These are phyloP conservation scores for Leucaena leucocephala DNA, from an alignment of 306 rosid genomes.

Conservation along the genomic window DNA sequence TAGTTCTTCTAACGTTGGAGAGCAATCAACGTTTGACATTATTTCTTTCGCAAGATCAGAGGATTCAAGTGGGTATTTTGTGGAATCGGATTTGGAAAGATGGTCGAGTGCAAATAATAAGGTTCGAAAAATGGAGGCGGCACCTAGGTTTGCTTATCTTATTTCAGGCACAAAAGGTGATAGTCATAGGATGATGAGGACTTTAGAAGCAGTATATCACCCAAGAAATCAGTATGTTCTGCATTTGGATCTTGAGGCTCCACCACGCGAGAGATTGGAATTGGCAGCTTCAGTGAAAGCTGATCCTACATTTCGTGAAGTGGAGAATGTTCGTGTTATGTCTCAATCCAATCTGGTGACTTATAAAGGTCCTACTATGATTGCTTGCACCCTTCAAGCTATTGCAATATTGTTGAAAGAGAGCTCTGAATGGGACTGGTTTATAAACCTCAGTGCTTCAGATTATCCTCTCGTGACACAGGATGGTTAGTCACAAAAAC, in stretches of 20 bases:
- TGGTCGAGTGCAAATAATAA: conserved; percentile 35
- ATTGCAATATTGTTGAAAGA: conserved; percentile 87
- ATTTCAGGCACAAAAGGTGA: conserved; percentile 98
- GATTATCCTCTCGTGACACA: conserved; percentile 98
- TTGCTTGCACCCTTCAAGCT: conserved; percentile 97
- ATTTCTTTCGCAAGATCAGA: conserved; percentile 57
- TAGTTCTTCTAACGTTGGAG: conserved; percentile 55
- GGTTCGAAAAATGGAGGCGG: conserved; percentile 40
- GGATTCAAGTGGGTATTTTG: conserved; percentile 65
- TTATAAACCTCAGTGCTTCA: conserved; percentile 95
- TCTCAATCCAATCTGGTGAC: conserved; percentile 87
- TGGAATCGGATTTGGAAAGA: conserved; percentile 67
- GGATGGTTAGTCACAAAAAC: conserved; percentile 68
- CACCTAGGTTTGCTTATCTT: conserved; percentile 90
- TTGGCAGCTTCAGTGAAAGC: conserved; percentile 79
- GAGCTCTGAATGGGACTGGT: conserved; percentile 77
- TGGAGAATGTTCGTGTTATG: conserved; percentile 92
- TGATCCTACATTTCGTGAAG: conserved; percentile 76
- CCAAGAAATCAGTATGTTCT: conserved; percentile 90
- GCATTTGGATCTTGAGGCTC: conserved; percentile 98
- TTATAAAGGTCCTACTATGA: conserved; percentile 98
- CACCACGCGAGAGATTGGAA: conserved; percentile 95
- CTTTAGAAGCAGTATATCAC: conserved; percentile 88
- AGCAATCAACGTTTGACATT: conserved; percentile 61
- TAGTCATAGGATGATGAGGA: conserved; percentile 93